Base-by-base conservation (phyloP, 495 filamentous ascomycete genomes). In the Trypethelium eluteriae region DNA sequence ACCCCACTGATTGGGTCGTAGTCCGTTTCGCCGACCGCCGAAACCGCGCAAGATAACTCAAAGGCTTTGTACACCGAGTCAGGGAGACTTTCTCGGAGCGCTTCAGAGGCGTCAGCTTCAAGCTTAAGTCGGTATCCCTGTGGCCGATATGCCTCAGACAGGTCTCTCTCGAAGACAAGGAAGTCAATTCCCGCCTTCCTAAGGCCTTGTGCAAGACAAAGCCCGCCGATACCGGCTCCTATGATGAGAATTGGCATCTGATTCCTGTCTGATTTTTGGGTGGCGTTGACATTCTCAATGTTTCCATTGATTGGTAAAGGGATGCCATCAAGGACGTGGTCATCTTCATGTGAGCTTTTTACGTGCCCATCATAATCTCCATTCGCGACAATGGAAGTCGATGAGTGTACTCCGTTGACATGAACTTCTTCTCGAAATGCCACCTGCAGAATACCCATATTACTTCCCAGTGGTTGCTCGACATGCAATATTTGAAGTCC, bases 211-310 rank as follows among this genome's bases (percentile, higher is more conserved):
- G 84, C 86, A 12, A 88, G 76, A 3, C 82, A 76, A 10, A 86
- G 79, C 47, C 85, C 85, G 35, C 81, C 83, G 66, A 88, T 79
- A 25, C 85, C 85, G 16, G 81, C 85, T 2, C 85, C 85, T 66
- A 84, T 75, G 72, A 88, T 84, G 57, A 88, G 68, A 25, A 87
- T 65, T 18, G 66, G 67, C 32, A 36, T 35, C 10, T 59, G n/a
- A 16, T 16, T 64, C n/a, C 25, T 64, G 62, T 6, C 32, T 64
- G 57, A 39, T 61, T 34, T 7, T 61, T 67, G 16, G 64, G 67
- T 14, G 65, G 53, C 41, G 64, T 63, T 50, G 66, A 63, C 57
- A 64, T 62, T 44, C 62, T 41, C 53, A 53, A 38, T 63, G 67
- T 63, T 18, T 14, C 9, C 9, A n/a, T 9, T 11, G 12, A 25